Evolutionary conservation across 73 alveolate species (phyloP), one percentile per base, ranked within the genome.

Genomic region (Symbiodinium natans): DNA sequence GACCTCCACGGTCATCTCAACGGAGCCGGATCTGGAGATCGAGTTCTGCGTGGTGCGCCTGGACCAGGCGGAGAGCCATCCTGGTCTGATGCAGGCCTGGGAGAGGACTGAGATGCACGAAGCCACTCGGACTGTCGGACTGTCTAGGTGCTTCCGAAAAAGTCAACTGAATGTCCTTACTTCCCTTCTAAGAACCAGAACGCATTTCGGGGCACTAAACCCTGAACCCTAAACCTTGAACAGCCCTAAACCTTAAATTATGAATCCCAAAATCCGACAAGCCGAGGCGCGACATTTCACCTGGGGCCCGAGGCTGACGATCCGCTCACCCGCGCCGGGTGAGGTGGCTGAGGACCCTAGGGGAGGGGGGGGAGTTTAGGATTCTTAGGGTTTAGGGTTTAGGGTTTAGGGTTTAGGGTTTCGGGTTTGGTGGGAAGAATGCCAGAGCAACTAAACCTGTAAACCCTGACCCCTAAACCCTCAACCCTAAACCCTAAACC

Each of bases 61-160:
- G 48, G 97, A 90, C 46, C 97, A 90, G 41, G 46, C 87, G 25
- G 97, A 90, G 87, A 90, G 88, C 48, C 87, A 41, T 19, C 87
- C 88, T 31, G 97, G 97, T 15, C 87, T 90, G 2, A 42, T 90
- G 43, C 97, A 90, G 77, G 88, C 88, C 54, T 90, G 97, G 97
- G 56, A 71, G 19, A 63, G 97, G 8, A 41, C 63, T 87, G 97
- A 90, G 54, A 42, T 68, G 97, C 97, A 68, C 31, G 77, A 68
- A 19, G 88, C 75, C 7, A 1, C 29, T 8, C 41, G 84, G 43
- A 6, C 15, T 63, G 17, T 6, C 1, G 40, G 77, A 34, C 2
- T 63, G 40, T 27, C 36, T 56, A 56, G 6, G 31, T 56, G 31
- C 25, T 46, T 46, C 6, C 59, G 21, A 6, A 46, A 46, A 9